Base-by-base conservation (phyloP, 1,139 yeast species). In the Diutina catenulata region DNA sequence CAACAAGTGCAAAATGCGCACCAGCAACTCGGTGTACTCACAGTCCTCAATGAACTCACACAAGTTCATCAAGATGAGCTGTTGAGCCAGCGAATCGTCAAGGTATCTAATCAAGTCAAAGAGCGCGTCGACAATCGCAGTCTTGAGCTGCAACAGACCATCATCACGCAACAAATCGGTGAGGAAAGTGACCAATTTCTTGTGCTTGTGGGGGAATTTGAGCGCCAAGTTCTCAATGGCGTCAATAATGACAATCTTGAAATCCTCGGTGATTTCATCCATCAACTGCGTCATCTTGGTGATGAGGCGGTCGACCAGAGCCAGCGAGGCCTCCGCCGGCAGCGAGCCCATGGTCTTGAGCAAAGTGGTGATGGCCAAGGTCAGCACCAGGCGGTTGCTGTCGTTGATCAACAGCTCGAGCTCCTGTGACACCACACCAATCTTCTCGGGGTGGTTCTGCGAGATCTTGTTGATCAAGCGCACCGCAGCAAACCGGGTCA, bases 31-130 rank as follows among this genome's bases (percentile, higher is more conserved):
- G 28, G 95, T 83, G 62, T 73, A 91, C 62, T 91, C 99, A 63
- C 97, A 91, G 64, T 91, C 99, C 62, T 93, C 99, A 49, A 91
- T 93, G 53, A 87, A 87, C 59, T 91, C 99, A 68, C 97, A 87
- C 49, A 93, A 70, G 55, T 81, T 82, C 63, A 83, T 86, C 52
- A 91, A 68, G 24, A 95, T 94, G 42, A 74, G 61, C 50, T 84
- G 94, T 51, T 84, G 77, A n/a, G 93, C 84, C 42, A 49, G 48
- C 41, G 75, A 80, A 41, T 65, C 69, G 21, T 95, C 94, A 44
- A 87, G 79, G 52, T 81, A 86, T 47, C 80, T 80, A 50, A 91
- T 84, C 60, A 91, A 73, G 56, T 91, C 97, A 49, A 88, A 80
- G 47, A 91, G 72, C 1, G 97, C 94, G 55, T 88, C 96, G 36